Base-by-base conservation (phyloP, 2,329 filamentous ascomycete species). In the Hypoxylon sp. region DNA sequence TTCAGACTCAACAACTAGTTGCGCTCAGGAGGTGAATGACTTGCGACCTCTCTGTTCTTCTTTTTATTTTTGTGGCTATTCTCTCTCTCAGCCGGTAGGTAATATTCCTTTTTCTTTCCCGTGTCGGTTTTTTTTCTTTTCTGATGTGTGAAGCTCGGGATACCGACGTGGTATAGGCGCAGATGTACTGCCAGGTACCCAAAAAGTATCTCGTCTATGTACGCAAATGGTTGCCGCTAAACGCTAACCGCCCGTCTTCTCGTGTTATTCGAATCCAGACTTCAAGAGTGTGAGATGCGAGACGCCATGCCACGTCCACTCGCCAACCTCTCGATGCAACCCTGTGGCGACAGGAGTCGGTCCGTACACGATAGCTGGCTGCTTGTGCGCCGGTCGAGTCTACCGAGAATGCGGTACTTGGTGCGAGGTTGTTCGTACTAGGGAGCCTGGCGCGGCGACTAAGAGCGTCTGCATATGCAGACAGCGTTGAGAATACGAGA, bases 401-500 rank as follows among this genome's bases (percentile, higher is more conserved):
- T 33, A 33, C 29, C 13, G 13, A 17, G n/a, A 35, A 9, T 20
- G 38, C 29, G 37, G 11, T 45, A 48, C 40, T 18, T 49, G 21
- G 41, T 27, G 31, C 37, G 46, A 38, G 4, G 27, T 49, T n/a
- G 46, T 26, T 18, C 27, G 17, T 24, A 27, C 49, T 40, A 48
- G 24, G 41, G 43, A 41, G 45, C 42, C 17, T 10, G 49, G 43
- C 43, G 48, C 26, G 43, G 42, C 48, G 31, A 5, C 48, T 13
- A 55, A 26, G 38, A 23, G 29, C 37, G 33, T 55, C 21, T 54
- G 47, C 37, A 61, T n/a, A n/a, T 58, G 54, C 56, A 51, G 52
- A 41, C 49, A 56, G 55, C 41, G 43, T 18, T 20, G 20, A 33
- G 48, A 62, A 60, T 62, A 62, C 60, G 60, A 62, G 60, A 57